Conservation (phyloP, 371 early-diverging fungal genomes). For the Phascolomyces articulosus region DNA sequence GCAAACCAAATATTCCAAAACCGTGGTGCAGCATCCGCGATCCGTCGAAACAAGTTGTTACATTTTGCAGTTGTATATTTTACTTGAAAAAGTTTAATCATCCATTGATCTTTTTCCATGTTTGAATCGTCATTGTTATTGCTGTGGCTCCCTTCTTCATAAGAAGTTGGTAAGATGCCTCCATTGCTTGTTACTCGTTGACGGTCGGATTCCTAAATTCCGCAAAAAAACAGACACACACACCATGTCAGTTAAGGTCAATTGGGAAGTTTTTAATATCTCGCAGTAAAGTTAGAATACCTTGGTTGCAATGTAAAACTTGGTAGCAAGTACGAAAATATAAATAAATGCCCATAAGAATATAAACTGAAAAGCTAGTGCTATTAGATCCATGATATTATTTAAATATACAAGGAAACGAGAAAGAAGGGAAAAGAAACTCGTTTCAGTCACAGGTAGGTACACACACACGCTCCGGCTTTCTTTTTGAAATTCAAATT, state of each 20-base stretch:
- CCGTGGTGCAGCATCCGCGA: constrained; percentile 43
- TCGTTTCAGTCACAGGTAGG: background rate
- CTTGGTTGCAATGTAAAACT: constrained; percentile 29
- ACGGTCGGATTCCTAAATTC: constrained; percentile 8
- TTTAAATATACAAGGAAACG: background rate
- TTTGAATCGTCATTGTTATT: background rate
- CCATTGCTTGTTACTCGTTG: constrained; percentile 9
- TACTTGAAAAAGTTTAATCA: constrained; percentile 54
- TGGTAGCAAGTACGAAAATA: constrained; percentile 28
- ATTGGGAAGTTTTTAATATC: too few species aligned
- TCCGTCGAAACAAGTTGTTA: constrained; percentile 50
- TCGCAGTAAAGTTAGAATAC: too few species aligned
- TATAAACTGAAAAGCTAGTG: constrained; percentile 37
- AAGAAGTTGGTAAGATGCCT: constrained; percentile 3
- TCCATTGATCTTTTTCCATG: constrained; percentile 33
- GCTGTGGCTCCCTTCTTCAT: constrained; percentile 7
- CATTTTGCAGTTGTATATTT: constrained; percentile 63
- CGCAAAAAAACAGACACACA: too few species aligned
- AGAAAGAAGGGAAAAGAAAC: background rate
- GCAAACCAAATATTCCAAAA: constrained; percentile 71
- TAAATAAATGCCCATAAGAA: constrained; percentile 42
- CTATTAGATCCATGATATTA: constrained; percentile 34
- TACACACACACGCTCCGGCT: background rate
- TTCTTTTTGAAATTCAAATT: too few species aligned
- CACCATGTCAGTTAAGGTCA: too few species aligned